These are phyloP conservation scores for Acephala macrosclerotiorum DNA, from an alignment of 2,329 filamentous ascomycete species.

Conservation along the genomic window DNA sequence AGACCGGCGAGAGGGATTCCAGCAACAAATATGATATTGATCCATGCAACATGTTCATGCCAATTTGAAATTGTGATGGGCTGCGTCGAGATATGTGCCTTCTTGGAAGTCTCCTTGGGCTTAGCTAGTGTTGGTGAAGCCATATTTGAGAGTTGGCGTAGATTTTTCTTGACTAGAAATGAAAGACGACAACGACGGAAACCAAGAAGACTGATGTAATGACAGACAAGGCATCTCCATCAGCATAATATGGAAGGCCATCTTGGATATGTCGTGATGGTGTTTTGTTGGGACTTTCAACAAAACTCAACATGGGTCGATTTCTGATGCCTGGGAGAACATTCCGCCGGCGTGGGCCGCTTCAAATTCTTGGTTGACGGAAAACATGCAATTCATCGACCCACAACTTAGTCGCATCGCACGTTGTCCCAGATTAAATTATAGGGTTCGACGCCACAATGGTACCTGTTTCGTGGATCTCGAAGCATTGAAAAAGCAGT, in stretches of 20 bases:
- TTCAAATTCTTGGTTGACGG: background rate
- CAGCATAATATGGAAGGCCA: background rate
- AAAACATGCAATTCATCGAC: background rate
- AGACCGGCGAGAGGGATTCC: slow-evolving; percentile 17
- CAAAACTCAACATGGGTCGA: background rate
- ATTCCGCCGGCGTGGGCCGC: background rate
- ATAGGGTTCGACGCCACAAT: background rate
- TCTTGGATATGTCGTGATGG: background rate
- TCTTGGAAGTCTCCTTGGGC: background rate
- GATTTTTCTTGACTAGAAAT: background rate
- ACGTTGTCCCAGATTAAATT: background rate
- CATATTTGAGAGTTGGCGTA: background rate
- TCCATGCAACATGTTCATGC: slow-evolving; percentile 20
- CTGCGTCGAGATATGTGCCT: slow-evolving; percentile 14
- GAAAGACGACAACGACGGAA: background rate
- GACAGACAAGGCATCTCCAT: background rate
- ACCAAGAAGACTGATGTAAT: background rate
- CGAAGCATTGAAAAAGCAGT: background rate
- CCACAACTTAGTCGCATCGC: background rate
- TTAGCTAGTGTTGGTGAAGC: background rate
- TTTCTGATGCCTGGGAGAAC: slow-evolving; percentile 4
- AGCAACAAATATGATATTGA: slow-evolving; percentile 20
- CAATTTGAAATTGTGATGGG: slow-evolving; percentile 22
- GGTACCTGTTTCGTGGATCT: background rate
- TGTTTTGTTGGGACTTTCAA: slow-evolving; percentile 8